A percentile compares a stretch with the other conserved stretches of the same genome.
Evolutionary conservation across 192 early-diverging fungal genomes (phyloP).

Genomic region (Mycoemilia scoparia): DNA sequence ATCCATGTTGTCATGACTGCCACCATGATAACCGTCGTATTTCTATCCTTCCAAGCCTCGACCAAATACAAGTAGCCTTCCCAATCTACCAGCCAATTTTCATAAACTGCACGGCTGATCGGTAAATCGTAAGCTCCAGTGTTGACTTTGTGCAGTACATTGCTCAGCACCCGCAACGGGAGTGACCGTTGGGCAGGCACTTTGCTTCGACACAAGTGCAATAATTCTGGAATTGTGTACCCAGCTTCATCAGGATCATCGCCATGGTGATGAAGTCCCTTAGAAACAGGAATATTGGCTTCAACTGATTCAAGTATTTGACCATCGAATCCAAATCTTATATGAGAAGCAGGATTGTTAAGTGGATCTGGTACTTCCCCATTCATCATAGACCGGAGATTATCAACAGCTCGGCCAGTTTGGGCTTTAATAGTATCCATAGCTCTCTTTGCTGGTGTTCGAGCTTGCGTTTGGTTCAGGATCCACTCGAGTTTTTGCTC

Average conservation of each 20-base stretch:
- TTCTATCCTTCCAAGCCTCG: conserved; percentile 8
- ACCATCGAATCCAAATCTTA: conserved; percentile 70
- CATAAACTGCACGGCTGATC: conserved; percentile 11
- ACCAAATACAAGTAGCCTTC: conserved; percentile 21
- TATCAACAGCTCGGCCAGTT: not conserved
- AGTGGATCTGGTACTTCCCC: conserved; percentile 3
- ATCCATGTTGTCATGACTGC: conserved; percentile 15
- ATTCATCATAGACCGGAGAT: no score
- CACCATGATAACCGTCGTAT: conserved; percentile 11
- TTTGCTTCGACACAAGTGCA: conserved; percentile 63
- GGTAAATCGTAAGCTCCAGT: conserved; percentile 17
- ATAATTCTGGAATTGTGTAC: conserved; percentile 66
- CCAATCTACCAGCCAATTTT: conserved; percentile 20
- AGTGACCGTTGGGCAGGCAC: conserved; percentile 62
- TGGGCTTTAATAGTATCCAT: not conserved
- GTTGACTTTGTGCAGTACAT: conserved; percentile 30
- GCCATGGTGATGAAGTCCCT: conserved; percentile 82
- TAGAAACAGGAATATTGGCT: conserved; percentile 28
- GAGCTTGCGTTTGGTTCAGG: conserved; percentile 24
- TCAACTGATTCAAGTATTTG: conserved; percentile 34
- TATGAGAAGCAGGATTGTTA: conserved; percentile 18
- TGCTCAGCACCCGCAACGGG: conserved; percentile 38
- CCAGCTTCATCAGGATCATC: conserved; percentile 66
- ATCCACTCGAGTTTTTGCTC: conserved; percentile 31
- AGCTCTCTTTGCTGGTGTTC: conserved; percentile 17